Evolutionary conservation across 768 basidiomycete genomes (phyloP), one percentile per base, ranked within the genome.

Genomic region (Pleurotus giganteus): DNA sequence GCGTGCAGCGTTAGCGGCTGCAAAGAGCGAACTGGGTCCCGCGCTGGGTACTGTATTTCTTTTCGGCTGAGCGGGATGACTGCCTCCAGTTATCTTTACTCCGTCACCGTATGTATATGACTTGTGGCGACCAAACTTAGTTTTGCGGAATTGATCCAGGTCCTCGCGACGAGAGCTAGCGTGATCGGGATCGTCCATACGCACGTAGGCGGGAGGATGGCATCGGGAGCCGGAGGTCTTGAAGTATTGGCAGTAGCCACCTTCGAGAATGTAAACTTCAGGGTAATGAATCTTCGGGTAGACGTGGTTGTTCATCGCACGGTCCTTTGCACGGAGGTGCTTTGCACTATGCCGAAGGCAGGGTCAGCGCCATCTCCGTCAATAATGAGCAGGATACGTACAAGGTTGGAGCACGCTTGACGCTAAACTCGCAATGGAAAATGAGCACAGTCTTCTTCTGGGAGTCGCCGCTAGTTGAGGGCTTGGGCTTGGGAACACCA

Each of bases 401-500:
- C 95, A 96, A 93, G 7, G 96, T 96, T 1, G 97, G 97, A 0
- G 94, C 97, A 39, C 97, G 80, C 72, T 97, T 97, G 15, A 83
- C 88, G 60, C 91, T 94, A 66, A 98, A 98, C 71, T 99, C 97
- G 75, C 97, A 99, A 66, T 99, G 97, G 78, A 99, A 98, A 43
- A 99, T 80, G 37, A 98, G 72, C 28, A 98, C 74, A 1, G 89
- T 94, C 74, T 95, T 95, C 69, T 79, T 81, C 12, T 74, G 72
- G 0, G 69, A 53, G 60, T 94, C 89, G 19, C 91, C 89, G 68
- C 92, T 94, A 36, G 82, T 75, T 29, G 85, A 86, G 4, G 88
- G 82, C 54, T 69, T 74, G 8, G 89, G 88, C 67, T 79, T 85
- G 54, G 69, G 72, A 58, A 76, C 66, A 57, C 69, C 74, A 21